Conservation (phyloP, 2,329 filamentous ascomycete genomes). For the Fusarium anthophilum region DNA sequence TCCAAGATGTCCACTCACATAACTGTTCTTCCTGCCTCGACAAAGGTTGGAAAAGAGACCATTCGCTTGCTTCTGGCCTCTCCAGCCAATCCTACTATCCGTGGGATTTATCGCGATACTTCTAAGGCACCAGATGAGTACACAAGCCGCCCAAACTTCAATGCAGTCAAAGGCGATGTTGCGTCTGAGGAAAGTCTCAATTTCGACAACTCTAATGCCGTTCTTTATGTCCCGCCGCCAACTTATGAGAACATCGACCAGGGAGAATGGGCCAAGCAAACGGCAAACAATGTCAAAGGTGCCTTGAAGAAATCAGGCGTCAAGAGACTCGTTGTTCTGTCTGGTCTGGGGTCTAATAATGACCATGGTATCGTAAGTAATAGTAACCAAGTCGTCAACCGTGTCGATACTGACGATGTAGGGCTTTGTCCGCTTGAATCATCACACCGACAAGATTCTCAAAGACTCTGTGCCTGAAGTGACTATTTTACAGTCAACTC, state of each 20-base stretch:
- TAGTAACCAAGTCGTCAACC: rapidly evolving
- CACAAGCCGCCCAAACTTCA: constrained; percentile 37
- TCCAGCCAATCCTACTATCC: constrained; percentile 27
- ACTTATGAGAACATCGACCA: constrained; percentile 37
- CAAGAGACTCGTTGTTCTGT: constrained; percentile 37
- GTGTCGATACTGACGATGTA: background rate
- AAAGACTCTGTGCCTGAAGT: constrained; percentile 23
- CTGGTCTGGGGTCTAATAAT: constrained; percentile 44
- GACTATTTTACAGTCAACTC: constrained; percentile 29
- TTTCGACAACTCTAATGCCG: constrained; percentile 42
- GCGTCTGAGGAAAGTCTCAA: constrained; percentile 35
- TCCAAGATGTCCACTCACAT: constrained; percentile 41
- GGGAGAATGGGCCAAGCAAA: constrained; percentile 32
- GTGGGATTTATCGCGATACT: constrained; percentile 44
- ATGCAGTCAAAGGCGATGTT: constrained; percentile 43
- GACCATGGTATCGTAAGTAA: constrained; percentile 41
- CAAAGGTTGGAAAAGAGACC: constrained; percentile 40
- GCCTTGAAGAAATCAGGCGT: constrained; percentile 27
- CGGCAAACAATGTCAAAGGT: constrained; percentile 38
- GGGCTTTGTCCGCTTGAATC: constrained; percentile 39
- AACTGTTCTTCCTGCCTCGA: constrained; percentile 46
- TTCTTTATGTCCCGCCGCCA: constrained; percentile 48
- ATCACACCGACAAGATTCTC: constrained; percentile 30
- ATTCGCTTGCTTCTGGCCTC: constrained; percentile 41
- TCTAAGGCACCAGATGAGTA: constrained; percentile 45